Evolutionary conservation across 805 yeast genomes (phyloP), one percentile per base, ranked within the genome.

Genomic region (Nakazawaea anatomiae): DNA sequence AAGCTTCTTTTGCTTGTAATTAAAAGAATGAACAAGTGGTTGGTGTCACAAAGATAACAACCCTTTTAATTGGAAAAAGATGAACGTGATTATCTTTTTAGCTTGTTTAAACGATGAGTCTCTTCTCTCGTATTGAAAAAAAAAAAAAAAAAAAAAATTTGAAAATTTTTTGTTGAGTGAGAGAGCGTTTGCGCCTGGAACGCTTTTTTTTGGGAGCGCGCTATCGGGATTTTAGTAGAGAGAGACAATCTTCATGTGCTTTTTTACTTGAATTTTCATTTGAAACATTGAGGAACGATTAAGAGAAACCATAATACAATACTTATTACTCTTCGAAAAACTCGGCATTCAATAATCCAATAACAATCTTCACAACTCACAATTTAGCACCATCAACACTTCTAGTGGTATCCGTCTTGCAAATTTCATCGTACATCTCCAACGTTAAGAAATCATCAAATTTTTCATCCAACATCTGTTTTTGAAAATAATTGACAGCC

Each of bases 401-500:
- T 39, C 51, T 47, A 10, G 44, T 39, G n/a, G 29, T 11, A 42
- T 50, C 54, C 9, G 40, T 27, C 38, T 52, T 74, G 55, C 80
- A 75, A 54, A 81, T 73, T 50, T 74, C 79, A 55, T 79, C 82
- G 64, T 82, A 82, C 59, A 83, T 73, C 67, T 80, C 72, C 41
- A 85, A 76, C 51, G 89, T 84, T 60, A 84, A 75, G 69, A 84
- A 83, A 60, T 83, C 85, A 52, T 79, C 73, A 70, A 79, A 82
- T 58, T 70, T 74, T 64, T 82, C 82, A 59, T 79, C 83, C 59
- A 78, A 69, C 58, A 82, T 79, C 65, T 82, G 87, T n/a, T 86
- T 85, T 52, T 71, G 75, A 64, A 82, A 78, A 70, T 72, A 77
- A 42, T 66, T 72, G 56, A 80, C 80, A 29, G 88, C 87, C 53